phyloP scores from a whole-genome alignment of 1,284 basidiomycete species.

The Ceratobasidium papillatum region DNA sequence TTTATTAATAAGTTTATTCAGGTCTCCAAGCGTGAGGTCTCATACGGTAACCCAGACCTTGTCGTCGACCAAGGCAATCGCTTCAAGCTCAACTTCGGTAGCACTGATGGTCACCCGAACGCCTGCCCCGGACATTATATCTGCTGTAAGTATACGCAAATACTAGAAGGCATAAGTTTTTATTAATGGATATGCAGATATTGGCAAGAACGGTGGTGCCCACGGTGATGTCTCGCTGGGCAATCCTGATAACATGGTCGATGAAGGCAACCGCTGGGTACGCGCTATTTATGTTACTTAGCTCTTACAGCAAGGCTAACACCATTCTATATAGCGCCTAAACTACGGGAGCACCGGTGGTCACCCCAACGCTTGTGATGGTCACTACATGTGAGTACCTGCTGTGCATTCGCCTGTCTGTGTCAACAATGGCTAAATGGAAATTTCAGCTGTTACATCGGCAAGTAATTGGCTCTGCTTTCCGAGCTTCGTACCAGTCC shows the following conservation, averaged over 20 bases:
- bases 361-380: slow-evolving; percentile 29
- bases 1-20: too few relatives aligned
- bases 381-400: slow-evolving; percentile 3
- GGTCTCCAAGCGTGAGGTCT: slow-evolving; percentile 21
- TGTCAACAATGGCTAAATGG: not conserved
- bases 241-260: slow-evolving; percentile 29
- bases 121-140: slow-evolving; percentile 33
- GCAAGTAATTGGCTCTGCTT: not conserved
- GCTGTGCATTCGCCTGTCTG: not conserved
- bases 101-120: slow-evolving; percentile 29
- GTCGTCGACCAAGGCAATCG: slow-evolving; percentile 29
- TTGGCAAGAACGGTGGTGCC: not conserved
- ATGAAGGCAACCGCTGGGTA: slow-evolving; percentile 36
- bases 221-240: slow-evolving; percentile 28
- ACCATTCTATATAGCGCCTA: slow-evolving; percentile 21
- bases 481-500: too few relatives aligned
- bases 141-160: slow-evolving; percentile 2
- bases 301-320: too few relatives aligned
- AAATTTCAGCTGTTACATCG: not conserved
- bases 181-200: not conserved
- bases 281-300: not conserved
- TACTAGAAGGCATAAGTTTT: not conserved
- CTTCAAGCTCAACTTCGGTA: slow-evolving; percentile 36
- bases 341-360: slow-evolving; percentile 33
- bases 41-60: slow-evolving; percentile 32